A percentile compares a stretch with the other conserved stretches of the same genome.
Evolutionary conservation across 2,329 filamentous ascomycete species (phyloP).

Genomic region (Colletotrichum simmondsii): DNA sequence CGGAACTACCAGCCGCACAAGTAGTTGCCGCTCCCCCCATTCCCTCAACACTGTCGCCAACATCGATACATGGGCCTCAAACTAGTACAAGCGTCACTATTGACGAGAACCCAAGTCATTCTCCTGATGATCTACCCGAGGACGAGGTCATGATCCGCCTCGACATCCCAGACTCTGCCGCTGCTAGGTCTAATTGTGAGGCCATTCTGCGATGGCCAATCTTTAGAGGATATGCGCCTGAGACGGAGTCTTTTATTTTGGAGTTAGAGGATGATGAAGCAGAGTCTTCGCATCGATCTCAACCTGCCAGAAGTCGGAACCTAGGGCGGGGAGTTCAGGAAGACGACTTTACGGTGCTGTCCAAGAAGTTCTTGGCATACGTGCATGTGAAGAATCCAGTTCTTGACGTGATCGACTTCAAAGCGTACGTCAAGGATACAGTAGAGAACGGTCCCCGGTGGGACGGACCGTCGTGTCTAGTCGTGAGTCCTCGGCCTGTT

Average conservation of each 20-base stretch:
- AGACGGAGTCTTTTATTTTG: constrained; percentile 35
- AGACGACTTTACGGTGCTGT: constrained; percentile 41
- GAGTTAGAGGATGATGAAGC: constrained; percentile 32
- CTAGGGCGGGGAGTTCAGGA: constrained; percentile 39
- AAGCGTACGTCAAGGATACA: constrained; percentile 37
- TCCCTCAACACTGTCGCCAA: neutral
- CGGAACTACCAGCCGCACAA: neutral
- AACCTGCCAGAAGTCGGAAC: neutral
- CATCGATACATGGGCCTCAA: neutral
- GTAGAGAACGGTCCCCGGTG: constrained; percentile 41
- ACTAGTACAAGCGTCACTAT: neutral
- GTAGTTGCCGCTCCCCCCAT: neutral
- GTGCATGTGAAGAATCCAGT: constrained; percentile 48
- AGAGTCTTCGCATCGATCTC: constrained; percentile 18
- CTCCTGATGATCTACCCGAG: neutral
- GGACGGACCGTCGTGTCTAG: constrained; percentile 42
- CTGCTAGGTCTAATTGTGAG: constrained; percentile 37
- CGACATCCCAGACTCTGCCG: constrained; percentile 31
- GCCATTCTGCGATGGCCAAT: constrained; percentile 44
- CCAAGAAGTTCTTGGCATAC: constrained; percentile 42
- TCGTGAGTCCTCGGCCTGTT: constrained; percentile 37
- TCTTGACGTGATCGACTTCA: constrained; percentile 38
- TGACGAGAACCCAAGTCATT: neutral
- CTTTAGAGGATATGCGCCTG: constrained; percentile 38
- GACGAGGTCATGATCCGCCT: constrained; percentile 23